These are phyloP conservation scores for Pyrenophora teres DNA, from an alignment of 2,329 filamentous ascomycete species.

Conservation along the genomic window DNA sequence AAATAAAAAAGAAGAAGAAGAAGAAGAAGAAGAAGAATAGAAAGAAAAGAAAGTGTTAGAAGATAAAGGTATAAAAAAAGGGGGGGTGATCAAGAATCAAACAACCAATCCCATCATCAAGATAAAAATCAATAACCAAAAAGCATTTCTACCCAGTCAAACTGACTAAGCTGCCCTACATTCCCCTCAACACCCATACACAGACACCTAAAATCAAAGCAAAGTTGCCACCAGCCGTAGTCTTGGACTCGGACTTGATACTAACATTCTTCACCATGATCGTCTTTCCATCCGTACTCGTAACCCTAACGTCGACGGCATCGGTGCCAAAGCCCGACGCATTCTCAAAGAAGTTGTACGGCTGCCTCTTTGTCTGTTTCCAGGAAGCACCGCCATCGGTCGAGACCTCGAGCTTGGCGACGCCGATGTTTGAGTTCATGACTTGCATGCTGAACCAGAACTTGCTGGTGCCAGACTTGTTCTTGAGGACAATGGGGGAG, in stretches of 20 bases:
- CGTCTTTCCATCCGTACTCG: constrained; percentile 56
- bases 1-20: too few relatives aligned
- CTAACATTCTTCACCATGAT: constrained; percentile 59
- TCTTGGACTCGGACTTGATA: constrained; percentile 42
- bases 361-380: constrained; percentile 59
- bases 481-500: constrained; percentile 56
- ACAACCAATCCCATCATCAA: neutral
- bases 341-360: constrained; percentile 66
- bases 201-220: constrained; percentile 1
- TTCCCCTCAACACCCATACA: too few relatives aligned
- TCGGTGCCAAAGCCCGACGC: constrained; percentile 60
- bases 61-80: too few relatives aligned
- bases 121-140: neutral
- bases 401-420: constrained; percentile 64
- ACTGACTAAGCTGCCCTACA: neutral
- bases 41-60: too few relatives aligned
- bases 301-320: constrained; percentile 62
- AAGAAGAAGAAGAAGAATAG: too few relatives aligned
- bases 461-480: constrained; percentile 58
- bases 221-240: constrained; percentile 43
- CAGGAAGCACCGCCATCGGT: constrained; percentile 64
- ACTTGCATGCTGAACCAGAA: constrained; percentile 68
- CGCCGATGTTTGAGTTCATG: constrained; percentile 63
- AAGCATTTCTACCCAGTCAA: neutral
- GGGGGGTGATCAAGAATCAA: too few relatives aligned